Base-by-base conservation (phyloP, 176 grass and related monocot species). In the Oryza brachyantha region DNA sequence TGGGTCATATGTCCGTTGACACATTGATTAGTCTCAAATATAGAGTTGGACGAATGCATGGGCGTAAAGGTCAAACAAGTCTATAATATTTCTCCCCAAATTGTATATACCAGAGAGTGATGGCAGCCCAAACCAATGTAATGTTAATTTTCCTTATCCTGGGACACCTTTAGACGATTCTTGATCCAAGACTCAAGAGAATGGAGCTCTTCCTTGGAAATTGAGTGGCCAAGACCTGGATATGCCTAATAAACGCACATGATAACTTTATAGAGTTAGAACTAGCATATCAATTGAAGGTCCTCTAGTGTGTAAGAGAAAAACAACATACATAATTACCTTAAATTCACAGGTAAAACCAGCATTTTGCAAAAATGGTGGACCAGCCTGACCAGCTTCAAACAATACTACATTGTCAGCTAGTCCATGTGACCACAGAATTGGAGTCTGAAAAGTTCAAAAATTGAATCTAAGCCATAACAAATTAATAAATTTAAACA, bases 361-460 rank as follows among this genome's bases (percentile, higher is more conserved):
- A 8, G 46, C 87, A 14, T 81, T 85, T 82, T 84, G 87, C 50
- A 98, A 84, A 89, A 98, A 98, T 43, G 96, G 87, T 12, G 81
- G 90, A 68, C 85, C 92, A 14, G 86, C 90, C 79, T 95, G 92
- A 54, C 96, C 96, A 58, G 90, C 90, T 80, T 95, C 96, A 74
- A 93, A 93, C 66, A 87, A 77, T 29, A 99, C 92, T 5, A 73
- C 77, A 60, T 24, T 75, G 71, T 99, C 92, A 68, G 83, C 90
- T 36, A 95, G 83, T 61, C 96, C 96, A 79, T 99, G 92, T 54
- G 83, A 93, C 96, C 96, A 98, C 63, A 98, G 29, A 80, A 98
- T 78, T 22, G 90, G 90, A 35, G 92, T 98, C 92, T 99, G 85
- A 58, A 85, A 91, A 58, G 35, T 74, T 41, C n/a, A 26, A 5